These are phyloP conservation scores for Odontarrhena argentea DNA, from an alignment of 345 rosid genomes.

Conservation along the genomic window DNA sequence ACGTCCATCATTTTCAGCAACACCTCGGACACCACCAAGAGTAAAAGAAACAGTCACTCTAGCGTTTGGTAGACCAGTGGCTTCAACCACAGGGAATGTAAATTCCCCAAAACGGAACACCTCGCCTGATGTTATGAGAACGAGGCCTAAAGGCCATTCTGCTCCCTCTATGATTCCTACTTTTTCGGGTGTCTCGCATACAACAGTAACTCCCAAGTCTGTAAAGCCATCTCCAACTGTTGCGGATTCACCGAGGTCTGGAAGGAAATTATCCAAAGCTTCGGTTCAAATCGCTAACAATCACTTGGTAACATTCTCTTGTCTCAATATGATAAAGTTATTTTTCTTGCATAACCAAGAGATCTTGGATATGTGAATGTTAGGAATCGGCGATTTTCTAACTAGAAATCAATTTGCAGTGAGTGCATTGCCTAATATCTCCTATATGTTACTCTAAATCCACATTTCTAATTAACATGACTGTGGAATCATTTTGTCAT, in stretches of 20 bases:
- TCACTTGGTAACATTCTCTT: constrained; percentile 36
- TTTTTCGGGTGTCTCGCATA: constrained; percentile 12
- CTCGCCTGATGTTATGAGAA: constrained; percentile 31
- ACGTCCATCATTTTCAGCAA: constrained; percentile 15
- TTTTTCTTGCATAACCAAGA: too few species aligned
- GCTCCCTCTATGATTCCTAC: constrained; percentile 31
- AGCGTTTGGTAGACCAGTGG: constrained; percentile 42
- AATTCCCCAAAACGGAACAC: constrained; percentile 31
- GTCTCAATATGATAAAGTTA: not conserved
- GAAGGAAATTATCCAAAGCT: constrained; percentile 32
- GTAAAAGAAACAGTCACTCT: constrained; percentile 37
- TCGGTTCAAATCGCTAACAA: constrained; percentile 38
- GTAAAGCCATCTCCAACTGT: constrained; percentile 21
- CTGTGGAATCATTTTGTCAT: not conserved
- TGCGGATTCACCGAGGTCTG: constrained; percentile 24
- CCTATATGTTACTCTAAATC: too few species aligned
- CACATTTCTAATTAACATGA: too few species aligned
- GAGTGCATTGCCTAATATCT: too few species aligned
- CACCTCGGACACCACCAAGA: constrained; percentile 40
- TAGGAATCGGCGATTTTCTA: too few species aligned
- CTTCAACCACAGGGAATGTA: constrained; percentile 14
- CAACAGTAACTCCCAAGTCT: constrained; percentile 9
- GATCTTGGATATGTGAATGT: too few species aligned
- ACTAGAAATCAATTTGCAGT: too few species aligned
- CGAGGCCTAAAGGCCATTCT: constrained; percentile 26